Evolutionary conservation across 2,329 filamentous ascomycete species (phyloP).

Genomic region (Sordariomycetes sp.): DNA sequence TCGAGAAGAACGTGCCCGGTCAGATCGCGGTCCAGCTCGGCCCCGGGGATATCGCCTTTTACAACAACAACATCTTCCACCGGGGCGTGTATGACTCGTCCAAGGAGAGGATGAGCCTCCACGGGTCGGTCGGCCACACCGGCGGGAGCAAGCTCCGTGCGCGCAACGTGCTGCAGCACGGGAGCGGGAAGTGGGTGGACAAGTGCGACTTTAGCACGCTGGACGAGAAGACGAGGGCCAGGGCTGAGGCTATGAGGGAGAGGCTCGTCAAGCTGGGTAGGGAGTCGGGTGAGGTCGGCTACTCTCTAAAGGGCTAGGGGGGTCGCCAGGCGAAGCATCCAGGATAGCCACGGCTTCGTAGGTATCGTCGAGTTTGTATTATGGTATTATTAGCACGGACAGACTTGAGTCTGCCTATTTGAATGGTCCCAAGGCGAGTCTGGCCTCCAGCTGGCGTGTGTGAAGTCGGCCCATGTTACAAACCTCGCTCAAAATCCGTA

Average conservation of each 20-base stretch:
- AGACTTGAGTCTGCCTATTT: too few relatives aligned
- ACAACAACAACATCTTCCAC: conserved; percentile 82
- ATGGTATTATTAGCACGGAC: too few relatives aligned
- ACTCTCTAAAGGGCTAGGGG: conserved; percentile 41
- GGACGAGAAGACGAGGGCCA: conserved; percentile 26
- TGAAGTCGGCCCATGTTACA: too few relatives aligned
- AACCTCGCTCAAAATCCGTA: too few relatives aligned
- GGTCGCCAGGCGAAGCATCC: neutral
- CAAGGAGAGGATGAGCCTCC: conserved; percentile 58
- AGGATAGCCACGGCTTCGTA: too few relatives aligned
- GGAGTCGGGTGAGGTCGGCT: conserved; percentile 52
- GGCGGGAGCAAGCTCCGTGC: conserved; percentile 45
- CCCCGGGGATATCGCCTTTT: conserved; percentile 74
- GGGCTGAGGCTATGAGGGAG: conserved; percentile 53
- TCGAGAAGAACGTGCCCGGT: conserved; percentile 47
- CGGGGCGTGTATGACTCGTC: conserved; percentile 51
- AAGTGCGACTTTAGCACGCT: conserved; percentile 43
- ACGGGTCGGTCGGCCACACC: conserved; percentile 58
- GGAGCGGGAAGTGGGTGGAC: conserved; percentile 55
- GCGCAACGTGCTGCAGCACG: conserved; percentile 67
- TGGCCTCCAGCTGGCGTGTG: too few relatives aligned
- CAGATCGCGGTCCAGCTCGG: conserved; percentile 56
- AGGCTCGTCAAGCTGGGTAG: conserved; percentile 51
- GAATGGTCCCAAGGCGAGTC: too few relatives aligned
- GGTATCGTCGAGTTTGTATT: neutral